Conservation (phyloP, 1,284 basidiomycete genomes). For the Porodaedalea pini region DNA sequence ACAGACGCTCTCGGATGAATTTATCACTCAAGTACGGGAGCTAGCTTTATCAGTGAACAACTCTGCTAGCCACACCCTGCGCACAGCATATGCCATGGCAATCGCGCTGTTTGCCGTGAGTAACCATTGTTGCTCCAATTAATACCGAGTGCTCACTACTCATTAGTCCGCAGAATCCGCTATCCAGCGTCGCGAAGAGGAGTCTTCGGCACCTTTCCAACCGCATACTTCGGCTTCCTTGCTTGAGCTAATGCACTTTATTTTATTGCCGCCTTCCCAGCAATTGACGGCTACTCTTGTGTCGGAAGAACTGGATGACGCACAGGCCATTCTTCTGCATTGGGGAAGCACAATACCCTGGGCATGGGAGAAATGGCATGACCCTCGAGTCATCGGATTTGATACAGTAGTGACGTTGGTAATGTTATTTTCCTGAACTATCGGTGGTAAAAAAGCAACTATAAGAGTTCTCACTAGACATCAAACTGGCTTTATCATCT, state of each 20-base stretch:
- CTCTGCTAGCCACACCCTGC: background rate
- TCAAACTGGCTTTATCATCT: conserved; percentile 45
- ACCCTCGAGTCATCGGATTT: conserved; percentile 44
- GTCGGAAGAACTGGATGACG: conserved; percentile 36
- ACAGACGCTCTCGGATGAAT: conserved; percentile 11
- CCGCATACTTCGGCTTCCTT: conserved; percentile 46
- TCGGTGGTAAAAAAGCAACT: background rate
- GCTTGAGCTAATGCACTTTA: conserved; percentile 42
- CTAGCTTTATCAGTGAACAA: background rate
- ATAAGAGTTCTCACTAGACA: conserved; percentile 38
- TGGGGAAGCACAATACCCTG: conserved; percentile 55
- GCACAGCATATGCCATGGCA: conserved; percentile 11
- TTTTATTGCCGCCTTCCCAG: conserved; percentile 24
- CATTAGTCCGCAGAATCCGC: conserved; percentile 5
- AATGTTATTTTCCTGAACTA: conserved; percentile 22
- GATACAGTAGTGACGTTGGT: conserved; percentile 52
- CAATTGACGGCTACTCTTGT: conserved; percentile 24
- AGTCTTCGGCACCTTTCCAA: conserved; percentile 30
- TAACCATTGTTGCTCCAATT: background rate
- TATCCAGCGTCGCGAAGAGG: background rate
- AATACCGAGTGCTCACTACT: background rate
- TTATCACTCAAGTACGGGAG: background rate
- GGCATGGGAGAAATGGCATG: conserved; percentile 62
- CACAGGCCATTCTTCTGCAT: conserved; percentile 46
- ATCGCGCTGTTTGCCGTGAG: conserved; percentile 14